Conservation (phyloP, 2,329 filamentous ascomycete species). For the Fusarium oligoseptatum region DNA sequence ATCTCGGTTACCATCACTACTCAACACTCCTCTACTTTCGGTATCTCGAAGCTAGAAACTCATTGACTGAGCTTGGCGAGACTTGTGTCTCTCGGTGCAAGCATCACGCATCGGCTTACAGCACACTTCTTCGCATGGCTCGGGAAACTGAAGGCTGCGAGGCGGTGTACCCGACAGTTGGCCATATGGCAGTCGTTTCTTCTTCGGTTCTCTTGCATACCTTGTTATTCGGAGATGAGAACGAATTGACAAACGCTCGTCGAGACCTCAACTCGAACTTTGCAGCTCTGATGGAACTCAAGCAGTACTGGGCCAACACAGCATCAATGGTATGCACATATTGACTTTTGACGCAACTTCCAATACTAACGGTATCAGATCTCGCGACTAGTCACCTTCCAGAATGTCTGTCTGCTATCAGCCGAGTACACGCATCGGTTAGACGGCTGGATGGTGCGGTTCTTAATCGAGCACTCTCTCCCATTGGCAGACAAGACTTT, state of each 20-base stretch:
- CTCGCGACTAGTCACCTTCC: slow-evolving; percentile 28
- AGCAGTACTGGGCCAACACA: slow-evolving; percentile 31
- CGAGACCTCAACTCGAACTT: slow-evolving; percentile 34
- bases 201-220: slow-evolving; percentile 39
- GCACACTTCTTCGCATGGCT: slow-evolving; percentile 38
- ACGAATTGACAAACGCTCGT: slow-evolving; percentile 16
- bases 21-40: slow-evolving; percentile 54
- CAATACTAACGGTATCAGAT: slow-evolving; percentile 17
- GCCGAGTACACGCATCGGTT: slow-evolving; percentile 22
- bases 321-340: slow-evolving; percentile 14
- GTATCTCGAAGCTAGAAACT: slow-evolving; percentile 48
- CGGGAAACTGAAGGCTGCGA: slow-evolving; percentile 16
- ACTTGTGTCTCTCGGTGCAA: slow-evolving; percentile 41
- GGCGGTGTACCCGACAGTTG: slow-evolving; percentile 29
- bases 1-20: slow-evolving; percentile 55
- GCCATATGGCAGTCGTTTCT: slow-evolving; percentile 38
- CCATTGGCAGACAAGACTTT: slow-evolving; percentile 1
- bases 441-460: slow-evolving; percentile 39
- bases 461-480: slow-evolving; percentile 31
- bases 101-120: slow-evolving; percentile 47
- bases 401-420: slow-evolving; percentile 33
- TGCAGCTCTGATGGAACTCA: slow-evolving; percentile 32
- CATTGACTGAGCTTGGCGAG: background rate
- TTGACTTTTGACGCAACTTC: background rate
- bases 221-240: slow-evolving; percentile 27